Percentiles rank a stretch among this genome's conserved stretches.
Evolutionary conservation across 805 yeast genomes (phyloP).

Genomic region (Cyberlindnera misumaiensis): DNA sequence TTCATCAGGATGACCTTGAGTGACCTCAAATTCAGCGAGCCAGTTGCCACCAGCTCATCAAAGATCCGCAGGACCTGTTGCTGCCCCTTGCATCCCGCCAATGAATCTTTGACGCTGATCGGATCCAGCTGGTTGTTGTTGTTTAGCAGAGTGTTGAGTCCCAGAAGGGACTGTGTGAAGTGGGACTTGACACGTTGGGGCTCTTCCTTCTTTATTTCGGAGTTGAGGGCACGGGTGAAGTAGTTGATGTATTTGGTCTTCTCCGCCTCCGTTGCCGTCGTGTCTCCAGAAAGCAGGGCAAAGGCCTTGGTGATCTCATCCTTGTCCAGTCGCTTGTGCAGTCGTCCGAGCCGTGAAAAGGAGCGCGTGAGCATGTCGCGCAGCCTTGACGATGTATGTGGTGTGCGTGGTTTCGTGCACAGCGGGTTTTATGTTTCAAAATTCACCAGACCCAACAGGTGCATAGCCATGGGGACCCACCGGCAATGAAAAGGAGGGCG

Average conservation of each 20-base stretch:
- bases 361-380: not conserved
- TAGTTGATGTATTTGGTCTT: constrained; percentile 12
- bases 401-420: no score
- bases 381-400: no score
- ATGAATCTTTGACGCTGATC: constrained; percentile 2
- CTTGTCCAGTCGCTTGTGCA: not conserved
- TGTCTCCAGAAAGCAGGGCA: constrained; percentile 3
- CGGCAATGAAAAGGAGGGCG: no score
- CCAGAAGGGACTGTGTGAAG: constrained; percentile 15
- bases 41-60: constrained; percentile 9
- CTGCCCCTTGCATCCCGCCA: constrained; percentile 2
- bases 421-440: no score
- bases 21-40: constrained; percentile 4
- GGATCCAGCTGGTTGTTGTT: constrained; percentile 3
- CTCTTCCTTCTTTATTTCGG: constrained; percentile 6
- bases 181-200: constrained; percentile 3
- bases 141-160: constrained; percentile 10
- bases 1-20: constrained; percentile 11
- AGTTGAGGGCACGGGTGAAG: constrained; percentile 13
- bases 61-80: constrained; percentile 9
- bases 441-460: no score
- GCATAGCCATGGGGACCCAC: no score
- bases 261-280: constrained; percentile 7
- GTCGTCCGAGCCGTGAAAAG: not conserved
- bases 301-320: constrained; percentile 11